Base-by-base conservation (phyloP, 2,329 filamentous ascomycete genomes). In the Diplodia scrobiculata region DNA sequence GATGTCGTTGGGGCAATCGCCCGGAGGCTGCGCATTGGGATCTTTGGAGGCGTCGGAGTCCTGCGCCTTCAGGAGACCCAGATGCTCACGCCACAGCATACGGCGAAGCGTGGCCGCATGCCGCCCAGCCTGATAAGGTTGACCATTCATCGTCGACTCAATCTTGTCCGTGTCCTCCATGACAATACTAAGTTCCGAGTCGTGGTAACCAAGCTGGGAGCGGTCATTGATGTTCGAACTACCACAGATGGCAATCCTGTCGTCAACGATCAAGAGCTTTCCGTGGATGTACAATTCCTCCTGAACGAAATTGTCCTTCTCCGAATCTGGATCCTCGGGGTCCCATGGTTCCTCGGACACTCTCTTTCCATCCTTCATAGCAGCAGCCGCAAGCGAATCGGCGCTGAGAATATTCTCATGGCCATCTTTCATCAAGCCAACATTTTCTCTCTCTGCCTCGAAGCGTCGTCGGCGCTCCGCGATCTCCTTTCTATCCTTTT, bases 261-360 rank as follows among this genome's bases (percentile, higher is more conserved):
- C 94, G 74, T 98, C 93, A 1, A 89, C 90, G 70, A 97, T 94
- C 70, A 95, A 84, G 64, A 97, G 84, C 80, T 98, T 99, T 32
- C 88, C 90, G 76, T 99, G 95, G 55, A 98, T 89, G 76, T 99
- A 99, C 1, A 98, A 85, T 77, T 99, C 94, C 76, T 99, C 95
- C 75, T 97, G 94, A 67, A 98, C 89, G 82, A 95, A 96, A 74
- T 96, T 91, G 64, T 89, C 85, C 66, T 92, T 89, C 76, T 98
- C 95, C 1, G 86, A 85, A 70, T 94, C 86, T 0, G 87, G 80
- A 3, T 89, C 80, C 0, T 83, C 81, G 17, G 91, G 89, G 17
- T 93, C 89, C 91, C 92, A 97, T 0, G 80, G 73, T 76, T 96
- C 91, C 10, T 91, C 87, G 3, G 83, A 84, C 72, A 86, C 78